These are phyloP conservation scores for Thalassiosira sp. DNA, from an alignment of 352 stramenopile species.

Conservation along the genomic window DNA sequence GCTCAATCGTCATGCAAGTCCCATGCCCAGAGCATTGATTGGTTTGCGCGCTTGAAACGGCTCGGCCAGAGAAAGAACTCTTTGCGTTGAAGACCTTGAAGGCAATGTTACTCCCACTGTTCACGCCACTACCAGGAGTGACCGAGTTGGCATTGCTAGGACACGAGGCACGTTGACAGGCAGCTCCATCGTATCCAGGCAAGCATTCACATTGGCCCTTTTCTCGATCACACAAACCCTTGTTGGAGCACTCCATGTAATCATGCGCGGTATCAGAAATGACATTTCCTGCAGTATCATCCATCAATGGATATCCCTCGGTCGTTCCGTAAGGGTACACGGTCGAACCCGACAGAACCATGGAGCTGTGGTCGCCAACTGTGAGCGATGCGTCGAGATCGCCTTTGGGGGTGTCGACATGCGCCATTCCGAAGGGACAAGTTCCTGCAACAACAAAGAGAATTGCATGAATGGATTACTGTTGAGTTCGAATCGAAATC, in stretches of 20 bases:
- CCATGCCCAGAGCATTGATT: slow-evolving; percentile 65
- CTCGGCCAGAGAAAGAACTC: slow-evolving; percentile 35
- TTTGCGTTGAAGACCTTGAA: slow-evolving; percentile 53
- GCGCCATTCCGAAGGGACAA: slow-evolving; percentile 81
- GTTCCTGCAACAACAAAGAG: slow-evolving; percentile 47
- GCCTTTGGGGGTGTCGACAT: slow-evolving; percentile 90
- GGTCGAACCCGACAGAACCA: slow-evolving; percentile 62
- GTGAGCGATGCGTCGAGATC: slow-evolving; percentile 87
- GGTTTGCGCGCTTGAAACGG: slow-evolving; percentile 15
- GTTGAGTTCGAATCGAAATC: background rate
- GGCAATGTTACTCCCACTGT: slow-evolving; percentile 33
- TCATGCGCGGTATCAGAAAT: slow-evolving; percentile 84
- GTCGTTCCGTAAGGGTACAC: slow-evolving; percentile 84
- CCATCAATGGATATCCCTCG: slow-evolving; percentile 80
- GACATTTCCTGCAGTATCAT: slow-evolving; percentile 69
- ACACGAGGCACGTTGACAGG: slow-evolving; percentile 81
- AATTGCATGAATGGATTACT: background rate
- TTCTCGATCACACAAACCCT: slow-evolving; percentile 88
- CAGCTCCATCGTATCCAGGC: slow-evolving; percentile 87
- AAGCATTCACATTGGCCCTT: slow-evolving; percentile 88
- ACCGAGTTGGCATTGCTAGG: slow-evolving; percentile 53
- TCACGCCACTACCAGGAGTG: slow-evolving; percentile 35
- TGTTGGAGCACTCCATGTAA: slow-evolving; percentile 93
- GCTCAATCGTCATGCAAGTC: slow-evolving; percentile 56
- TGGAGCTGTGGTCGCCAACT: slow-evolving; percentile 74